Percentiles rank a stretch among this genome's conserved stretches.
Conservation (phyloP, 2,329 filamentous ascomycete genomes). For the Fusarium brevicatenulatum region DNA sequence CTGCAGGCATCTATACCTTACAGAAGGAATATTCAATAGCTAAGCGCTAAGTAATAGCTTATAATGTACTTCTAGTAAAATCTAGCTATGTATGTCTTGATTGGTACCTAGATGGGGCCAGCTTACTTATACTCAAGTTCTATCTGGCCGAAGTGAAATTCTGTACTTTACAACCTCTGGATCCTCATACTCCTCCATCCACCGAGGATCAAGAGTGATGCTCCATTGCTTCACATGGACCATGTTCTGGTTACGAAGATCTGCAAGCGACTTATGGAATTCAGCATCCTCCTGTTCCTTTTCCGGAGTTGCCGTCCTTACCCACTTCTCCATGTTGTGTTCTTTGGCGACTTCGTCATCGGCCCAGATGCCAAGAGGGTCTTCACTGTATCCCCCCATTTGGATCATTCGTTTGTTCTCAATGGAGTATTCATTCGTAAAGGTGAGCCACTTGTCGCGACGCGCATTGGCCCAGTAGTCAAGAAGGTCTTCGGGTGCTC, state of each 20-base stretch:
- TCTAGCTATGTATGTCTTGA: rapidly evolving
- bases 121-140: rapidly evolving
- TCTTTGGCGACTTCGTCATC: neutral
- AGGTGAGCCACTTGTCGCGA: neutral
- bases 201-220: neutral
- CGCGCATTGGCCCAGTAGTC: neutral
- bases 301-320: neutral
- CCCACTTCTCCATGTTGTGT: neutral
- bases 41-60: too few relatives aligned
- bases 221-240: neutral
- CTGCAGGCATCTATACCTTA: too few relatives aligned
- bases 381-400: neutral
- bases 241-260: neutral
- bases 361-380: neutral
- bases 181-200: neutral
- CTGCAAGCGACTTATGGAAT: neutral
- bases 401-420: neutral
- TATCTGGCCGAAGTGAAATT: neutral
- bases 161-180: neutral
- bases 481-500: neutral
- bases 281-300: neutral
- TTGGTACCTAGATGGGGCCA: neutral
- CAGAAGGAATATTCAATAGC: too few relatives aligned
- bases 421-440: neutral
- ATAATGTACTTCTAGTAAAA: too few relatives aligned